These are phyloP conservation scores for Geranium incanum DNA, from an alignment of 441 rosid species.

Conservation along the genomic window DNA sequence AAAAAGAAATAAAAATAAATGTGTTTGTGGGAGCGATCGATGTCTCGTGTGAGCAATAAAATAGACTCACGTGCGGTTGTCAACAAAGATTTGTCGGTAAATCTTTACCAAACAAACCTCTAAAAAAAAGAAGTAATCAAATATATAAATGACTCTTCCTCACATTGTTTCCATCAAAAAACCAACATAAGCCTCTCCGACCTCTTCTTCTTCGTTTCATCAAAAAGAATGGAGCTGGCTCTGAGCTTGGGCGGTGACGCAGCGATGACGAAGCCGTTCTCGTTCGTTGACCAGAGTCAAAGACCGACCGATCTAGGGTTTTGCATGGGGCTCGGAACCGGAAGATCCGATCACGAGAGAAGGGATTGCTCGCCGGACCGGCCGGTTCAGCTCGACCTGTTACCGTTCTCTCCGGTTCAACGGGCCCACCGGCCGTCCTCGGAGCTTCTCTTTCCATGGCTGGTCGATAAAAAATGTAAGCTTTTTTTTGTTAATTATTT, in stretches of 20 bases:
- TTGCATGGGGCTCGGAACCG: conserved; percentile 37
- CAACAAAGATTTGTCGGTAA: conserved; percentile 55
- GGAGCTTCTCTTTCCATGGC: conserved; percentile 50
- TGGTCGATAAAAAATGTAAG: conserved; percentile 15
- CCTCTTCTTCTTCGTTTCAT: background rate
- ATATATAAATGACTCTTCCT: conserved; percentile 7
- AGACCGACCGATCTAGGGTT: conserved; percentile 37
- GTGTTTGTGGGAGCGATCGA: background rate
- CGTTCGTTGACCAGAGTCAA: conserved; percentile 25
- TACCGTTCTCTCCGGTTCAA: conserved; percentile 51
- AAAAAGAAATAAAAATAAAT: background rate
- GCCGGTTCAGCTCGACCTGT: conserved; percentile 51
- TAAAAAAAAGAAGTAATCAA: conserved; percentile 7
- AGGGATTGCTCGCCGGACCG: conserved; percentile 26
- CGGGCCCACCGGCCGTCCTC: conserved; percentile 25
- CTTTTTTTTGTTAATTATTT: background rate
- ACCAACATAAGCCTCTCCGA: background rate
- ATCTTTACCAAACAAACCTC: conserved; percentile 26
- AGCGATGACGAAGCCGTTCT: conserved; percentile 34
- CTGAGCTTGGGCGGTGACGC: conserved; percentile 45
- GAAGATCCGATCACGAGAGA: conserved; percentile 21
- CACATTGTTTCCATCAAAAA: background rate
- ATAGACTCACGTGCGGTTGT: conserved; percentile 55
- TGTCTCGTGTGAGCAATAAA: conserved; percentile 32
- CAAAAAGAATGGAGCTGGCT: conserved; percentile 52